Base-by-base conservation (phyloP, 257 asterid species). In the Asclepias syriaca region DNA sequence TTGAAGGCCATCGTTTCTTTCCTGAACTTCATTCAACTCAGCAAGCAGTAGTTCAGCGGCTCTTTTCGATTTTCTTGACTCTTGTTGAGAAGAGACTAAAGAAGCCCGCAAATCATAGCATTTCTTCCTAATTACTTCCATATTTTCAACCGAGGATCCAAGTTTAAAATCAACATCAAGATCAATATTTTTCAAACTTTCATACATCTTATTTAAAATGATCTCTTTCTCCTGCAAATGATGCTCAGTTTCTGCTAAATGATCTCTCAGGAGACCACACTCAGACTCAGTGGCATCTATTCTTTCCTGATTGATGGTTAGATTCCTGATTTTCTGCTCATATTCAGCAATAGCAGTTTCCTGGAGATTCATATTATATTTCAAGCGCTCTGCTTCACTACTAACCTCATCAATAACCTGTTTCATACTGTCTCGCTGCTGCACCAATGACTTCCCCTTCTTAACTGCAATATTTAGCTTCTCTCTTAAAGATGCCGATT, bases 11-110 rank as follows among this genome's bases (percentile, higher is more conserved):
- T 95, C 98, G 63, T 88, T 92, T 82, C 99, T 90, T 82, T 90
- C 99, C 80, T 95, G 96, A 81, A 95, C 99, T 82, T 95, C 99
- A 81, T 95, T 92, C 77, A 95, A 77, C 87, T 95, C 99, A 18
- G 96, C 97, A 74, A 95, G 92, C 77, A 95, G 84, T 50, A 95
- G 84, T 72, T 95, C 96, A 79, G 99, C 88, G 5, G 99, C 96
- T 76, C 96, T 82, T 84, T 84, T 88, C 37, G 96, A 91, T 87
- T 92, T 95, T 77, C 75, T 88, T 10, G 91, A 83, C 74, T 95
- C 99, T 74, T 86, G 95, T 70, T 87, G 84, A 9, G 84, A 80
- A 71, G 86, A 80, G 71, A 78, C 82, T 74, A 89, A 45, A 72
- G 82, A 79, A 61, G 72, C 74, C 10, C 61, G 92, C 37, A 89